Evolutionary conservation across 169 alveolate genomes (phyloP).

Genomic region (Plasmodium inui): DNA sequence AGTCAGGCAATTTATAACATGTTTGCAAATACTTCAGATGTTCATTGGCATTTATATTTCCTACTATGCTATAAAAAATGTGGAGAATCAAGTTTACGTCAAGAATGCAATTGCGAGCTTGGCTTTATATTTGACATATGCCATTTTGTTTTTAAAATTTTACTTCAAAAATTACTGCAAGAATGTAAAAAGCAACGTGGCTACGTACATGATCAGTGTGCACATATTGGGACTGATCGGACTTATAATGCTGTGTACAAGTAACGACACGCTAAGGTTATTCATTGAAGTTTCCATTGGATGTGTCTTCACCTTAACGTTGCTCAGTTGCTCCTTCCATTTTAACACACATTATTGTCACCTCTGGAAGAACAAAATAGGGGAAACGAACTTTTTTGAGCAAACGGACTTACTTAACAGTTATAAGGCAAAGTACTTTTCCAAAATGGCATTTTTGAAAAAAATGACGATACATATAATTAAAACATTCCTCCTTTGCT

Average conservation of each 20-base stretch:
- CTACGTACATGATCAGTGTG: conserved; percentile 36
- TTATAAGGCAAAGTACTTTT: conserved; percentile 38
- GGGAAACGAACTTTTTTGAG: conserved; percentile 11
- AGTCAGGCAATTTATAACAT: conserved; percentile 31
- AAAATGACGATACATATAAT: conserved; percentile 42
- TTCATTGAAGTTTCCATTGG: conserved; percentile 37
- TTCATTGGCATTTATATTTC: conserved; percentile 61
- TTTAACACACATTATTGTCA: conserved; percentile 42
- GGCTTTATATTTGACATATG: conserved; percentile 42
- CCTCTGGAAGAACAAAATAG: conserved; percentile 2
- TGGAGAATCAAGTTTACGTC: conserved; percentile 23
- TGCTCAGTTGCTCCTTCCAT: conserved; percentile 41
- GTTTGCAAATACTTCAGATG: conserved; percentile 61
- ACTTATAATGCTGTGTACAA: conserved; percentile 61
- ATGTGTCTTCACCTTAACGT: conserved; percentile 37
- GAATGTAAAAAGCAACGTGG: conserved; percentile 56
- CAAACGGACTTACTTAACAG: conserved; percentile 1
- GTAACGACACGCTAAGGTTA: conserved; percentile 46
- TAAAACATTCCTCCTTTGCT: conserved; percentile 40
- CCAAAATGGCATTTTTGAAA: conserved; percentile 59
- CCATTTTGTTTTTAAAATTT: conserved; percentile 64
- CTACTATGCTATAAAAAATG: conserved; percentile 48
- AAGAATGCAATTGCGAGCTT: conserved; percentile 61
- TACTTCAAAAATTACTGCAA: conserved; percentile 53
- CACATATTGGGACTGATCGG: conserved; percentile 50